These are phyloP conservation scores for Bryoerythrophyllum caledonicum DNA, from an alignment of 225 moss, liverwort and hornwort species.

Conservation along the genomic window DNA sequence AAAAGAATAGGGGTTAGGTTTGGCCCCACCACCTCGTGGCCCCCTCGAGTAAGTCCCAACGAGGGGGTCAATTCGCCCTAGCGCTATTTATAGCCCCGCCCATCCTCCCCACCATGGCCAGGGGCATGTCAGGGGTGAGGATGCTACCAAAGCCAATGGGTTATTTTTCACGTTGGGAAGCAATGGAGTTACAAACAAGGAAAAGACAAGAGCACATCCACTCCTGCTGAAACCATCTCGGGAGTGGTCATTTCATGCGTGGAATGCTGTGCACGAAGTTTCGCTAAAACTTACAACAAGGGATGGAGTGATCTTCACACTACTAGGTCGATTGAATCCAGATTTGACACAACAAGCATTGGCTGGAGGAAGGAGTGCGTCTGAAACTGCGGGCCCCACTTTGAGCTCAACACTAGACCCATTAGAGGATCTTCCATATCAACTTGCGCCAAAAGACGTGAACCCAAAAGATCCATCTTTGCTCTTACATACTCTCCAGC, in stretches of 20 bases:
- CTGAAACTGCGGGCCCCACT: slow-evolving; percentile 6
- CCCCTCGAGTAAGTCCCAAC: too few species aligned
- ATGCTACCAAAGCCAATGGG: too few species aligned
- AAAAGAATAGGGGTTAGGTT: too few species aligned
- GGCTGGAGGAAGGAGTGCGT: neutral
- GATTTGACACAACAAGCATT: slow-evolving; percentile 15
- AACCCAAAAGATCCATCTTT: slow-evolving; percentile 13
- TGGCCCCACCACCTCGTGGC: too few species aligned
- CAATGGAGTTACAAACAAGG: neutral
- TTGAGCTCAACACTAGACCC: neutral
- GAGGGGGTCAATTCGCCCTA: too few species aligned
- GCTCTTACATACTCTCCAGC: neutral
- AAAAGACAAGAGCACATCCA: neutral
- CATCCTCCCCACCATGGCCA: too few species aligned
- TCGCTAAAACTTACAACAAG: neutral
- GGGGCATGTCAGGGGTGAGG: too few species aligned
- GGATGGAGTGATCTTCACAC: slow-evolving; percentile 19
- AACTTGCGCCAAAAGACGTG: slow-evolving; percentile 30
- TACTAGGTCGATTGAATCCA: slow-evolving; percentile 7
- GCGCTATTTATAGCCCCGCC: too few species aligned
- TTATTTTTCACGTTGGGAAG: neutral
- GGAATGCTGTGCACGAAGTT: neutral
- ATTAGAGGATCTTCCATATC: slow-evolving; percentile 28
- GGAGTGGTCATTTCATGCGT: neutral
- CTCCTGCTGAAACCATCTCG: neutral